Conservation (phyloP, 768 basidiomycete genomes). For the Kwoniella dejecticola region DNA sequence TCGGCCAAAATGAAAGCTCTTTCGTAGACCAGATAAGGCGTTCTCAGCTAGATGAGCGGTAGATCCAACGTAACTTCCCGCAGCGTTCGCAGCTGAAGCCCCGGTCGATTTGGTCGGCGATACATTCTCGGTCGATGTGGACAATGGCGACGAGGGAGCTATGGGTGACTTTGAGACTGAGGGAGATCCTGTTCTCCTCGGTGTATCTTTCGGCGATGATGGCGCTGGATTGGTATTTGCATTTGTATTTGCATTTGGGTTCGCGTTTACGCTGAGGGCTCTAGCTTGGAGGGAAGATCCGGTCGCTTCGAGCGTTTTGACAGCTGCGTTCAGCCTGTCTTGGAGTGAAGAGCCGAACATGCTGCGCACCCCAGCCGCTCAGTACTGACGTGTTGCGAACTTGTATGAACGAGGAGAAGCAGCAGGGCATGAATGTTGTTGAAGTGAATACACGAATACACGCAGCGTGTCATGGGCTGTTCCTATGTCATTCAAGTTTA, state of each 20-base stretch:
- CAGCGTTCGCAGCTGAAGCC: not conserved
- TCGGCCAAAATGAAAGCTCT: slow-evolving; percentile 35
- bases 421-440: too few relatives aligned
- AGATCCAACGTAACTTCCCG: slow-evolving; percentile 13
- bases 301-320: slow-evolving; percentile 43
- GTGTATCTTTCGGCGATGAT: slow-evolving; percentile 9
- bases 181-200: slow-evolving; percentile 8
- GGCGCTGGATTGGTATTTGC: not conserved
- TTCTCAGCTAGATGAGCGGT: slow-evolving; percentile 38
- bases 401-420: not conserved
- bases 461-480: too few relatives aligned
- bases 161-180: slow-evolving; percentile 6
- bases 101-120: slow-evolving; percentile 19
- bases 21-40: slow-evolving; percentile 40
- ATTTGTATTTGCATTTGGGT: slow-evolving; percentile 13
- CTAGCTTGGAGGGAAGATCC: slow-evolving; percentile 40
- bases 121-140: not conserved
- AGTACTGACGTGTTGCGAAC: not conserved
- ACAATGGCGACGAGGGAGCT: slow-evolving; percentile 15
- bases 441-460: too few relatives aligned
- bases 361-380: not conserved
- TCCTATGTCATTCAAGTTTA: too few relatives aligned
- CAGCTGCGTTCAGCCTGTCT: slow-evolving; percentile 46
- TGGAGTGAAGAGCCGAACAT: slow-evolving; percentile 25
- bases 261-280: slow-evolving; percentile 27